phyloP scores from a whole-genome alignment of 78 protist species.

The Dictyostelium intermedium region DNA sequence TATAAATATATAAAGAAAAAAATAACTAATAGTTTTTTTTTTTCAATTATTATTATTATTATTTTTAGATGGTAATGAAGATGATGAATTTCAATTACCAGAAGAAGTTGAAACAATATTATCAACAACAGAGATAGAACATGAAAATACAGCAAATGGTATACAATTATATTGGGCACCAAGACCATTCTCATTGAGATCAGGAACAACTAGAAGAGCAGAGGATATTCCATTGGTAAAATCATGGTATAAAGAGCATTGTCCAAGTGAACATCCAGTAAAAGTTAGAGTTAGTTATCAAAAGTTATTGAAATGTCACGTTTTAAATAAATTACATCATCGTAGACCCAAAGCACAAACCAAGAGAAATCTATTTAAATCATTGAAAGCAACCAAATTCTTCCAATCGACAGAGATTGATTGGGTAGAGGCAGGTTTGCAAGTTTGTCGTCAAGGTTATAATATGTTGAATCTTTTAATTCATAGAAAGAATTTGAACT shows the following conservation, averaged over 20 bases:
- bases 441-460: slow-evolving; percentile 99
- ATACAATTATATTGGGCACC: slow-evolving; percentile 98
- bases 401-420: slow-evolving; percentile 98
- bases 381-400: slow-evolving; percentile 96
- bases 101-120: slow-evolving; percentile 5
- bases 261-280: slow-evolving; percentile 97
- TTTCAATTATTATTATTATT: neutral
- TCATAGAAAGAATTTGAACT: slow-evolving; percentile 98
- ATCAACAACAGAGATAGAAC: slow-evolving; percentile 83
- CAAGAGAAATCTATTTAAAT: slow-evolving; percentile 90
- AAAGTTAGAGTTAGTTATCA: slow-evolving; percentile 98
- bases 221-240: slow-evolving; percentile 98
- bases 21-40: neutral
- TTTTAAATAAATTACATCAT: slow-evolving; percentile 93
- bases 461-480: slow-evolving; percentile 99
- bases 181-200: slow-evolving; percentile 95
- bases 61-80: slow-evolving; percentile 39
- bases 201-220: slow-evolving; percentile 95
- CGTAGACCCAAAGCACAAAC: slow-evolving; percentile 91
- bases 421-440: slow-evolving; percentile 99
- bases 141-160: slow-evolving; percentile 95
- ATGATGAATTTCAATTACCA: slow-evolving; percentile 73
- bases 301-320: slow-evolving; percentile 98
- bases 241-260: slow-evolving; percentile 97
- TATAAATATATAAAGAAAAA: neutral